A percentile compares a stretch with the other conserved stretches of the same genome.
Evolutionary conservation across 179 eudicot species (phyloP).

Genomic region (Gypsophila paniculata): DNA sequence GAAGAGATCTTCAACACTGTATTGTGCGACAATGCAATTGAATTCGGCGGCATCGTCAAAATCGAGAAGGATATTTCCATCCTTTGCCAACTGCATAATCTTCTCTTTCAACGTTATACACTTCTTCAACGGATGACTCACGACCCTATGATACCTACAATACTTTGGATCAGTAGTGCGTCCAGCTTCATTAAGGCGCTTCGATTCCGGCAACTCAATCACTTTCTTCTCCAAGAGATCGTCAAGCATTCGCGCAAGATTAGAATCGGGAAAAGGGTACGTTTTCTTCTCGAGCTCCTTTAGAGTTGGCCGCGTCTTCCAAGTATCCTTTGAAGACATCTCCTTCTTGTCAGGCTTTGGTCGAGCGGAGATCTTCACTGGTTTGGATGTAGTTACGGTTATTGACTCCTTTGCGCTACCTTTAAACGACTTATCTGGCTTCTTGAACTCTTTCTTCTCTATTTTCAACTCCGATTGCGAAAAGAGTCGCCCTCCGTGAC

Average conservation of each 20-base stretch:
- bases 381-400: neutral
- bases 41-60: neutral
- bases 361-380: conserved; percentile 1
- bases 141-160: neutral
- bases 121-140: conserved; percentile 5
- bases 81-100: neutral
- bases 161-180: neutral
- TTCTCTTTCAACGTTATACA: conserved; percentile 13
- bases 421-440: neutral
- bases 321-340: neutral
- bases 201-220: neutral
- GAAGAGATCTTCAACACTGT: neutral
- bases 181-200: neutral
- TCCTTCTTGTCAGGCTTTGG: neutral
- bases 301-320: neutral
- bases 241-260: neutral
- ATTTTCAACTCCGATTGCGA: neutral
- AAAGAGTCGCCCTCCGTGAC: conserved; percentile 1
- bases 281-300: conserved; percentile 3
- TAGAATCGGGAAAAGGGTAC: neutral
- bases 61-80: conserved; percentile 1
- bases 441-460: conserved; percentile 4
- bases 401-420: neutral
- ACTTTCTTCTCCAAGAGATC: conserved; percentile 12
- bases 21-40: neutral